A percentile compares a stretch with the other conserved stretches of the same genome.
Conservation (phyloP, 2,329 filamentous ascomycete genomes). For the Alternaria sp. region DNA sequence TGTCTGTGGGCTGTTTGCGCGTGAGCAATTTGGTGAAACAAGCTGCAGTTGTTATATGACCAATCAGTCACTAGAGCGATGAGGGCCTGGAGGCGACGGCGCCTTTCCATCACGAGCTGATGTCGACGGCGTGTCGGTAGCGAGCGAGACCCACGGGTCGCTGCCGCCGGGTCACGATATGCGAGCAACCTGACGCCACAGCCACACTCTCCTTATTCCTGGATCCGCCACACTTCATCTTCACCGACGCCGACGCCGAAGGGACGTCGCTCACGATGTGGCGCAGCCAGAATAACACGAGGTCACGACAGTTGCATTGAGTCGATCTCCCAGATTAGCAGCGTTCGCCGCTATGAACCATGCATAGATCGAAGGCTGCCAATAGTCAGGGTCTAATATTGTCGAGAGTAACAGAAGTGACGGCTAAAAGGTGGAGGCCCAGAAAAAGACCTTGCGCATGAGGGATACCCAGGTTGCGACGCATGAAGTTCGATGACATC, state of each 20-base stretch:
- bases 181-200: slow-evolving; percentile 14
- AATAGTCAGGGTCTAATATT: slow-evolving; percentile 15
- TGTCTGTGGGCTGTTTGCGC: not conserved
- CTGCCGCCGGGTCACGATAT: slow-evolving; percentile 9
- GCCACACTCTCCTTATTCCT: slow-evolving; percentile 16
- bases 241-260: too few relatives aligned
- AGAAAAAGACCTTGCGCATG: slow-evolving; percentile 30
- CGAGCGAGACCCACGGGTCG: too few relatives aligned
- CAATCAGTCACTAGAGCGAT: slow-evolving; percentile 13
- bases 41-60: slow-evolving; percentile 4
- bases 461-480: slow-evolving; percentile 21
- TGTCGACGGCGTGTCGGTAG: slow-evolving; percentile 17
- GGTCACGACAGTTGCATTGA: slow-evolving; percentile 19
- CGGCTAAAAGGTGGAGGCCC: slow-evolving; percentile 18
- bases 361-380: slow-evolving; percentile 3
- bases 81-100: slow-evolving; percentile 10
- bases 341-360: not conserved
- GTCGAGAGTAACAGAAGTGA: slow-evolving; percentile 4
- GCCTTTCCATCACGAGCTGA: slow-evolving; percentile 18
- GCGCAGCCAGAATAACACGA: slow-evolving; percentile 17
- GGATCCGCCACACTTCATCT: too few relatives aligned
- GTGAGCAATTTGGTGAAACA: slow-evolving; percentile 21
- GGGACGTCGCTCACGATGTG: slow-evolving; percentile 29
- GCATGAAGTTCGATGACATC: slow-evolving; percentile 27
- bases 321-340: slow-evolving; percentile 11